Percentiles rank a stretch among this genome's conserved stretches.
Conservation (phyloP, 331 rosid species). For the Rosa hybrid region DNA sequence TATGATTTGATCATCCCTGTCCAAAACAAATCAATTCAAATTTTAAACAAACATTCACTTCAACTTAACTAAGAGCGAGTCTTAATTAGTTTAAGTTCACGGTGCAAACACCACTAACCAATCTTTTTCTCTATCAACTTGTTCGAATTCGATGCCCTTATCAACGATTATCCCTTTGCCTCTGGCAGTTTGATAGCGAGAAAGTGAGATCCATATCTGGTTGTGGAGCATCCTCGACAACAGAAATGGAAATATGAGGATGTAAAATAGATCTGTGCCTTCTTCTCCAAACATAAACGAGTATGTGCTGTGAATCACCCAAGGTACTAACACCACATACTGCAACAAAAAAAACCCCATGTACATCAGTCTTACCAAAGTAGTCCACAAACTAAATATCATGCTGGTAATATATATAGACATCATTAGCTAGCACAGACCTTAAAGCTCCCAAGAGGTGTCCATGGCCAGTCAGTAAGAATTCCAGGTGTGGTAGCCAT, state of each 20-base stretch:
- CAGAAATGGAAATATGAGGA: slow-evolving; percentile 52
- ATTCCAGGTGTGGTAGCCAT: slow-evolving; percentile 51
- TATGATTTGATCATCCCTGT: slow-evolving; percentile 51
- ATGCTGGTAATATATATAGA: background rate
- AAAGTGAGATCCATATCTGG: slow-evolving; percentile 75
- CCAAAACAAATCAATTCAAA: background rate
- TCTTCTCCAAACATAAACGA: slow-evolving; percentile 22
- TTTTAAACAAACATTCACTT: background rate
- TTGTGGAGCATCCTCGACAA: slow-evolving; percentile 66
- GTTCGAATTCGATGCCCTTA: slow-evolving; percentile 69
- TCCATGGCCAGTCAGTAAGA: slow-evolving; percentile 81
- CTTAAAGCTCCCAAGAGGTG: slow-evolving; percentile 62
- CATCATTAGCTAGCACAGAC: slow-evolving; percentile 20
- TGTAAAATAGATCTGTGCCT: slow-evolving; percentile 41
- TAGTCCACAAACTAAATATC: background rate
- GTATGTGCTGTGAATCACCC: slow-evolving; percentile 61
- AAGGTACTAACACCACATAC: slow-evolving; percentile 77
- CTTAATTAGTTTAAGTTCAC: background rate
- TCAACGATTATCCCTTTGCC: slow-evolving; percentile 58
- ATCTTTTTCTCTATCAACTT: slow-evolving; percentile 78
- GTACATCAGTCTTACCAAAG: background rate
- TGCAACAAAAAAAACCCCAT: slow-evolving; percentile 18
- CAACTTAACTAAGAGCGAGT: background rate
- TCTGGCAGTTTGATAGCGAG: slow-evolving; percentile 68
- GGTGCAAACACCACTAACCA: slow-evolving; percentile 40